Evolutionary conservation across 179 eudicot species (phyloP).

Genomic region (Vitellaria paradoxa): DNA sequence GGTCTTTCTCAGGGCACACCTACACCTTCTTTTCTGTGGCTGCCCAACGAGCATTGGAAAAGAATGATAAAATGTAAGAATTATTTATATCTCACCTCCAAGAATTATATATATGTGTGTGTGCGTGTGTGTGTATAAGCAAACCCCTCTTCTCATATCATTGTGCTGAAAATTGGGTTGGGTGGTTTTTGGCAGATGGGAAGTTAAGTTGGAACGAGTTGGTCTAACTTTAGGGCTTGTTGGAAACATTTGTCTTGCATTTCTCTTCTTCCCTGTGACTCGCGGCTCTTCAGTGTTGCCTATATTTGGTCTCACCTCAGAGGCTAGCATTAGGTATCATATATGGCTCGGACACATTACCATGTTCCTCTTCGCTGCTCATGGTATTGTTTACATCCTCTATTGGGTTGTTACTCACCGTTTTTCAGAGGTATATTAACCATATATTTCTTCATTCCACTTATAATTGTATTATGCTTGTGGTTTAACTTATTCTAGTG

Average conservation of each 20-base stretch:
- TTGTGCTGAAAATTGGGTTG: no score
- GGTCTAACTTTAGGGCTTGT: conserved; percentile 54
- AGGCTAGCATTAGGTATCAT: conserved; percentile 75
- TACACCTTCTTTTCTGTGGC: conserved; percentile 34
- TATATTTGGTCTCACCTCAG: conserved; percentile 66
- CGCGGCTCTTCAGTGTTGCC: conserved; percentile 67
- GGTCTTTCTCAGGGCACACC: conserved; percentile 46
- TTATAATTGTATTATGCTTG: no score
- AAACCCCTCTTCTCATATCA: not conserved
- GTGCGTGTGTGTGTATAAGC: no score
- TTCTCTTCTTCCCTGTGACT: conserved; percentile 77
- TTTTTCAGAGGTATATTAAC: not conserved
- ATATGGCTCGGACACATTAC: conserved; percentile 38
- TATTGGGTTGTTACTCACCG: not conserved
- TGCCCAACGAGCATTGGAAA: conserved; percentile 5
- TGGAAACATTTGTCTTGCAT: conserved; percentile 54
- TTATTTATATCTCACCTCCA: not conserved
- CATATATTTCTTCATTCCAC: no score
- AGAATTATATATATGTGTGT: no score
- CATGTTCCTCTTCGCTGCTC: not conserved
- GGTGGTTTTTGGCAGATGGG: conserved; percentile 49
- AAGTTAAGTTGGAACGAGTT: conserved; percentile 38
- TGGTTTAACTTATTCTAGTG: no score
- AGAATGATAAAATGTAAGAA: conserved; percentile 36
- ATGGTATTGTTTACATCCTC: not conserved